Base-by-base conservation (phyloP, 2,329 filamentous ascomycete species). In the Sodiomyces alkalinus region DNA sequence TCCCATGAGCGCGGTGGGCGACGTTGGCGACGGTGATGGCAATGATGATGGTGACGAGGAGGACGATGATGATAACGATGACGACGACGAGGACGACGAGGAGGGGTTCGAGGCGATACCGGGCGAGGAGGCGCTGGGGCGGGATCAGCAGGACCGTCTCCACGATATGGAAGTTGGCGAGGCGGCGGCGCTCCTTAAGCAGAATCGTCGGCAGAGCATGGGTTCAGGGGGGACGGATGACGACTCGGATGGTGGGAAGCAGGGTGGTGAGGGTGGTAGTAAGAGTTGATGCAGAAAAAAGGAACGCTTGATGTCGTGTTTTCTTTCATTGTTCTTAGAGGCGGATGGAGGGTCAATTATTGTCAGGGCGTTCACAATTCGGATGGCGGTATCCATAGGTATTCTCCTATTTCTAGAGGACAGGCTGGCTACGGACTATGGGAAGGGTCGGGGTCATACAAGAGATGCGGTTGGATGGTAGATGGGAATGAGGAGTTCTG, bases 101-200 rank as follows among this genome's bases (percentile, higher is more conserved):
- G 52, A 55, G 34, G 55, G 60, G 33, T 55, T 60, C 28, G 49
- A 64, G 38, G 47, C 50, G n/a, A 40, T 47, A 4, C 39, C 51
- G 2, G 55, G 48, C 27, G 41, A 49, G 26, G 45, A 62, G 33
- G 48, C 56, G 3, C 41, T 65, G 8, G 49, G 55, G 33, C 55
- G 59, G 33, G 51, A 63, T 40, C 54, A 60, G 39, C 65, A 68
- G 46, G 57, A 67, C 32, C 63, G 60, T 29, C 52, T 73, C 11
- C 68, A 71, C 41, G 56, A 61, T 40, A 74, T 73, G 68, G 68
- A 73, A 39, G 60, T 68, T 3, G 64, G 60, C 32, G 68, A 73
- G 42, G 68, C 67, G 9, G 60, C 57, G 3, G 68, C 66, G 7
- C 47, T 72, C 4, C 49, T 46, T 30, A 50, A 47, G 43, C 29